A percentile compares a stretch with the other conserved stretches of the same genome.
Conservation (phyloP, 495 filamentous ascomycete genomes). For the Penicillium silybi region DNA sequence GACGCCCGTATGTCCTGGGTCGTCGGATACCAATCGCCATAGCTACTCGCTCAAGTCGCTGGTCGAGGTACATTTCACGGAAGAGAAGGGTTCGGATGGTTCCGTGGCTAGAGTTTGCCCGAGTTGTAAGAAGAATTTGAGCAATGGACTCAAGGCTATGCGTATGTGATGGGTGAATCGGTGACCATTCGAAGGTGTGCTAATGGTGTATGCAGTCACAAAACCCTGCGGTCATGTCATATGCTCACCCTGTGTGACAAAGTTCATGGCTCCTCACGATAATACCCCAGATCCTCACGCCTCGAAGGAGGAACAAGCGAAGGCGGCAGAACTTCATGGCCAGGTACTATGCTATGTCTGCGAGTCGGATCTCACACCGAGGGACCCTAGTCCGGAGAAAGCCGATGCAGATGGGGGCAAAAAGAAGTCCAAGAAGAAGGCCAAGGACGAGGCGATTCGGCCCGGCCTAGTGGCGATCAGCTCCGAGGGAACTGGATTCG, state of each 20-base stretch:
- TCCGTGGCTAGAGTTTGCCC: slow-evolving; percentile 69
- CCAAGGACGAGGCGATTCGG: slow-evolving; percentile 44
- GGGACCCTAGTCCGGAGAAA: slow-evolving; percentile 3
- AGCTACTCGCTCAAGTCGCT: slow-evolving; percentile 78
- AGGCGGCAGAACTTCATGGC: slow-evolving; percentile 33
- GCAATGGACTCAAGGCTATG: slow-evolving; percentile 78
- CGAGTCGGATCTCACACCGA: slow-evolving; percentile 62
- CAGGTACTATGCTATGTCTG: slow-evolving; percentile 80
- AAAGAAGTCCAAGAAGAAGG: slow-evolving; percentile 45
- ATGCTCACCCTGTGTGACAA: slow-evolving; percentile 80
- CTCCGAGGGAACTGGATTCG: slow-evolving; percentile 91
- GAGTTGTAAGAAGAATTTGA: slow-evolving; percentile 79
- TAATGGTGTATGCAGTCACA: slow-evolving; percentile 48
- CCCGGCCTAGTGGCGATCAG: slow-evolving; percentile 81
- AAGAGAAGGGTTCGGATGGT: slow-evolving; percentile 55
- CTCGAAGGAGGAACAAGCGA: slow-evolving; percentile 48
- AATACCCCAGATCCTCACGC: slow-evolving; percentile 60
- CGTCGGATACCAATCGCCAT: slow-evolving; percentile 65
- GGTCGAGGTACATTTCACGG: slow-evolving; percentile 74
- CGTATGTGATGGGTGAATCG: slow-evolving; percentile 35
- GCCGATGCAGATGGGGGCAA: slow-evolving; percentile 20
- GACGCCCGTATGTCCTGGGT: slow-evolving; percentile 76
- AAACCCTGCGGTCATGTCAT: slow-evolving; percentile 94
- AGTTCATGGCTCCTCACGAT: slow-evolving; percentile 72
- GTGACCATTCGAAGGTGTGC: background rate